Base-by-base conservation (phyloP, 495 filamentous ascomycete genomes). In the Aspergillus nidulans region DNA sequence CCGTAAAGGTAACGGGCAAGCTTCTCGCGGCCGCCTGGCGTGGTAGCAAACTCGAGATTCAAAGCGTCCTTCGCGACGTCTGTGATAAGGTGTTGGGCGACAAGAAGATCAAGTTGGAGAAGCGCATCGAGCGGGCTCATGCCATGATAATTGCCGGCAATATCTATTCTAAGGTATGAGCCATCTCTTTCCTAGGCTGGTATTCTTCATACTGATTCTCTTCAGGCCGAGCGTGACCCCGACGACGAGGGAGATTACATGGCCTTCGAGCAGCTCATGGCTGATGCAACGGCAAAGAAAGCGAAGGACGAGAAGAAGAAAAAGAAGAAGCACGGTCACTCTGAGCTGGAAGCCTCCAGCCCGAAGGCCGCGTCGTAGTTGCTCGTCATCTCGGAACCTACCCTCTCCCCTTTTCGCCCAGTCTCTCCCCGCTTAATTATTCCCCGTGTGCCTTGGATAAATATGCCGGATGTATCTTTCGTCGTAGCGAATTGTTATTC, bases 201-300 rank as follows among this genome's bases (percentile, higher is more conserved):
- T 50, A 18, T 19, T 52, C 42, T 52, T 52, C 23, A 34, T 55
- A 42, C 43, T 43, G 16, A 49, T 32, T 4, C 1, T n/a, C 15
- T 15, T 8, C 57, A 97, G 94, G 94, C 94, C 18, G 81, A 88
- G 68, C 84, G 94, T 55, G 89, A 91, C 57, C 88, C 91, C 38
- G 95, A 97, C 40, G 94, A 99, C 74, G 94, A 97, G 76, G 94
- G 92, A 58, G 92, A 97, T 52, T 97, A 95, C 76, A 95, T 97
- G 85, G 92, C 90, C 18, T 99, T 99, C 63, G 94, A 99, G 69
- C 90, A 97, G 70, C 85, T 99, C 25, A 95, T 99, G 73, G 91
- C 94, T 28, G 94, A 99, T 65, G 92, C 95, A 6, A 89, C 89
- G 44, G 85, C 89, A 48, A 97, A 97, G 82, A 95, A 96, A 71